Evolutionary conservation across 78 protist species (phyloP).

Genomic region (Cavenderia fasciculata): DNA sequence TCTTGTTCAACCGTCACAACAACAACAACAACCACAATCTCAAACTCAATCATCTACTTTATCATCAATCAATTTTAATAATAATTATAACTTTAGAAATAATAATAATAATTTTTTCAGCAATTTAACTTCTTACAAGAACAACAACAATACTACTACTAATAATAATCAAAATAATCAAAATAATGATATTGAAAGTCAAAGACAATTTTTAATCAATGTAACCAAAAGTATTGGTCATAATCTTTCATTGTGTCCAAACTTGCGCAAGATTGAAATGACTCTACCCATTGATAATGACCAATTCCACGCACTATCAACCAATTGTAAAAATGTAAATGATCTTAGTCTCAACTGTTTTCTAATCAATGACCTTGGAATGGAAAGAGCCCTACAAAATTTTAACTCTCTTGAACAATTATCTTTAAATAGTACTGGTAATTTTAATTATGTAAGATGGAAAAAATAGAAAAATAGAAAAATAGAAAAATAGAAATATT

Average conservation of each 20-base stretch:
- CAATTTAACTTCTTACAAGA: background rate
- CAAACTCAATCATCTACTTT: background rate
- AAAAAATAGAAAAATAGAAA: conserved; percentile 1
- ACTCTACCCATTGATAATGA: conserved; percentile 24
- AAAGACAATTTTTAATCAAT: too few species aligned
- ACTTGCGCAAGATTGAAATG: background rate
- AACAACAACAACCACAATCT: background rate
- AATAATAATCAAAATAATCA: background rate
- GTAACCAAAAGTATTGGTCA: conserved; percentile 17
- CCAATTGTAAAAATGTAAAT: conserved; percentile 14
- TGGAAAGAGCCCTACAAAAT: background rate
- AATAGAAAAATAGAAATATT: background rate
- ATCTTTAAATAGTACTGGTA: conserved; percentile 8
- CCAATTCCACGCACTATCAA: conserved; percentile 14
- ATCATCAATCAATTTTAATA: background rate
- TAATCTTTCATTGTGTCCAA: background rate
- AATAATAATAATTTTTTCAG: conserved; percentile 7
- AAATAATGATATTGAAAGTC: background rate
- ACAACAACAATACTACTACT: background rate
- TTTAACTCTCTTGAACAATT: conserved; percentile 12
- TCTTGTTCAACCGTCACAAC: background rate
- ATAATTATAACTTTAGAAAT: background rate
- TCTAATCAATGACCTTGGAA: conserved; percentile 21
- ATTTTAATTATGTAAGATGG: background rate
- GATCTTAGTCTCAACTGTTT: conserved; percentile 14